phyloP scores from a whole-genome alignment of 2,329 filamentous ascomycete species.

The Phialophora expanda region DNA sequence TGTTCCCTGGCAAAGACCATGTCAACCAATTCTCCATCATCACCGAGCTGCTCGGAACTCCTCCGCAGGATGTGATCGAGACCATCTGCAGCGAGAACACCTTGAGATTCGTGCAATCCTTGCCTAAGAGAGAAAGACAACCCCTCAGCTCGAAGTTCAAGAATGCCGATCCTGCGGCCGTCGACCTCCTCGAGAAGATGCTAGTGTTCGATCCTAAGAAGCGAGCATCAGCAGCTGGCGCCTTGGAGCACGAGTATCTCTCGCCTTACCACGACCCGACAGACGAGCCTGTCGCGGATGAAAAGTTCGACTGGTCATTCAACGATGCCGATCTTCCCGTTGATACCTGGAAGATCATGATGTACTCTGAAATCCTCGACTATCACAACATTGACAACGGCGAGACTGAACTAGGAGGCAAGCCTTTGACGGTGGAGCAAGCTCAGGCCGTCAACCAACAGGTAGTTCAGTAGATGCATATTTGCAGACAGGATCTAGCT shows the following conservation, averaged over 20 bases:
- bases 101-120: slow-evolving; percentile 92
- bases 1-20: slow-evolving; percentile 98
- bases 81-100: slow-evolving; percentile 99
- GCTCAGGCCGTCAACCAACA: slow-evolving; percentile 39
- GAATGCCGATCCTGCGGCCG: slow-evolving; percentile 89
- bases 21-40: slow-evolving; percentile 99
- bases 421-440: slow-evolving; percentile 37
- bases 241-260: slow-evolving; percentile 89
- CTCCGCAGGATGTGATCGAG: slow-evolving; percentile 97
- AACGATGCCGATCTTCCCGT: slow-evolving; percentile 97
- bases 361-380: slow-evolving; percentile 99
- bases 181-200: slow-evolving; percentile 94
- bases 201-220: slow-evolving; percentile 98
- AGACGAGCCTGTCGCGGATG: slow-evolving; percentile 91
- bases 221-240: slow-evolving; percentile 84
- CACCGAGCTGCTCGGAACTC: slow-evolving; percentile 93
- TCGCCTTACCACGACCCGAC: slow-evolving; percentile 96
- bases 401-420: slow-evolving; percentile 38
- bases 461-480: slow-evolving; percentile 29
- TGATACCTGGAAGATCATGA: slow-evolving; percentile 99
- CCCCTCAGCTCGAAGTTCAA: slow-evolving; percentile 88
- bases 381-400: slow-evolving; percentile 86
- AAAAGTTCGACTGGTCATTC: slow-evolving; percentile 99
- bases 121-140: slow-evolving; percentile 91
- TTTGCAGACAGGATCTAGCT: not conserved